A percentile compares a stretch with the other conserved stretches of the same genome.
These are phyloP conservation scores for Fusarium pilosicola DNA, from an alignment of 2,329 filamentous ascomycete genomes.

Conservation along the genomic window DNA sequence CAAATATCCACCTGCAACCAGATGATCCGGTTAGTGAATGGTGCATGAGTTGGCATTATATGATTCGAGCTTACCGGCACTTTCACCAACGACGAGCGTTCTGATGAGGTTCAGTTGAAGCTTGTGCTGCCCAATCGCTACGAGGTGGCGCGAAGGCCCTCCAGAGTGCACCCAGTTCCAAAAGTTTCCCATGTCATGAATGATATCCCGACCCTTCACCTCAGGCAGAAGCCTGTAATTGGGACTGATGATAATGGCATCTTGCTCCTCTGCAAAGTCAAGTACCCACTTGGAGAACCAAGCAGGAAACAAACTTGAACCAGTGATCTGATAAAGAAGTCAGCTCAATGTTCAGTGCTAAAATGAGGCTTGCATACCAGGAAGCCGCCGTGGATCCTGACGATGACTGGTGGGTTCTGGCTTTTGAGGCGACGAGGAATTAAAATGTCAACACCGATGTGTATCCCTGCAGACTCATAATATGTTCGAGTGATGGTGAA, in stretches of 20 bases:
- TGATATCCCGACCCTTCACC: background rate
- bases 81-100: background rate
- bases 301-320: background rate
- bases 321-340: background rate
- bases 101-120: rapidly evolving
- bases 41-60: rapidly evolving
- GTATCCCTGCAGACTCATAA: background rate
- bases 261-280: background rate
- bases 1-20: rapidly evolving
- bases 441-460: background rate
- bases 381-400: background rate
- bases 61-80: background rate
- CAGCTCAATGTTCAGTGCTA: background rate
- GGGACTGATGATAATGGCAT: background rate
- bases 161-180: background rate
- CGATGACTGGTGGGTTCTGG: background rate
- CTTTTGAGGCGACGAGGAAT: background rate
- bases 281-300: background rate
- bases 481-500: background rate
- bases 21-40: background rate
- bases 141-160: background rate
- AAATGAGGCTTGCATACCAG: background rate
- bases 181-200: background rate
- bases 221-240: background rate
- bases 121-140: rapidly evolving